Conservation (phyloP, 768 basidiomycete species). For the Coprinopsis marcescibilis region DNA sequence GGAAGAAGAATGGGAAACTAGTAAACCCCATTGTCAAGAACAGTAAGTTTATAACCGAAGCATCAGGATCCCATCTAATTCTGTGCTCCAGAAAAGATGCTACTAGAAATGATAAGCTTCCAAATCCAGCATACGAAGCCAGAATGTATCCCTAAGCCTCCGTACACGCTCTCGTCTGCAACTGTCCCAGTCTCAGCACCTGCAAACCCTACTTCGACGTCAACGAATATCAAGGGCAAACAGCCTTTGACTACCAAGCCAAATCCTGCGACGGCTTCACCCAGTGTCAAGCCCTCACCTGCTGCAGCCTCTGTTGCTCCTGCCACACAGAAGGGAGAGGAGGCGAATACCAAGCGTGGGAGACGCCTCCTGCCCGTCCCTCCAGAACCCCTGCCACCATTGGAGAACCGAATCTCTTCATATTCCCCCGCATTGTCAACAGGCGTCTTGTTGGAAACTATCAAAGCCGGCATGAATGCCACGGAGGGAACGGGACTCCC, state of each 20-base stretch:
- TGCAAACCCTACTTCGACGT: constrained; percentile 19
- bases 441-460: constrained; percentile 74
- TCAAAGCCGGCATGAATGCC: constrained; percentile 77
- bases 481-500: constrained; percentile 28
- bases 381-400: constrained; percentile 68
- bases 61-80: neutral
- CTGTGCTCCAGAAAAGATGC: constrained; percentile 60
- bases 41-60: constrained; percentile 43
- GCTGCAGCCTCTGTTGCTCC: constrained; percentile 3
- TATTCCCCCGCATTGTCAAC: constrained; percentile 76
- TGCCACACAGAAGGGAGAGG: constrained; percentile 9
- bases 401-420: constrained; percentile 69
- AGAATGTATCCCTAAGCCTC: constrained; percentile 60
- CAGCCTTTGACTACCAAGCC: constrained; percentile 41
- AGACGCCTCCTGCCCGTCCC: constrained; percentile 49
- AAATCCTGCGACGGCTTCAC: constrained; percentile 32
- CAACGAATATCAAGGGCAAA: constrained; percentile 42
- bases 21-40: constrained; percentile 67
- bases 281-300: constrained; percentile 9
- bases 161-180: constrained; percentile 36
- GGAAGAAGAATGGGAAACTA: constrained; percentile 74
- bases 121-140: constrained; percentile 72
- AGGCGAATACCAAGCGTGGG: constrained; percentile 31
- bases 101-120: constrained; percentile 67
- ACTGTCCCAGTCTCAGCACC: constrained; percentile 9